Evolutionary conservation across 2,329 filamentous ascomycete species (phyloP).

Genomic region (Stenocarpella maydis): DNA sequence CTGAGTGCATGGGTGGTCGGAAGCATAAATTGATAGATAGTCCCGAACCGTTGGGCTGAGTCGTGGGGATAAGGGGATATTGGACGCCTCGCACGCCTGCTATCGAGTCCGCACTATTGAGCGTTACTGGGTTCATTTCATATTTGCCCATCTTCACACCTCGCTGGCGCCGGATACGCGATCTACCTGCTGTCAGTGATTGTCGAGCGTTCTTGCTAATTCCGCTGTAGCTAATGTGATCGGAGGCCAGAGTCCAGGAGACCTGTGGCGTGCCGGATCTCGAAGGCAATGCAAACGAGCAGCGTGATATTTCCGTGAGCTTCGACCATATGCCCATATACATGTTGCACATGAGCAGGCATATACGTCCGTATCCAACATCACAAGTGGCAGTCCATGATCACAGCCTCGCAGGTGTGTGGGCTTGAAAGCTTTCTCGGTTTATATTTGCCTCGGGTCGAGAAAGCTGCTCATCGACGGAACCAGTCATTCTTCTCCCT

Average conservation of each 20-base stretch:
- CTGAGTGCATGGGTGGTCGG: constrained; percentile 11
- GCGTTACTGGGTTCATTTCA: background rate
- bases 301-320: background rate
- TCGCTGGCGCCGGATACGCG: background rate
- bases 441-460: background rate
- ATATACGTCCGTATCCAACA: background rate
- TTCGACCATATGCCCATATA: background rate
- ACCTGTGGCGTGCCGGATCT: background rate
- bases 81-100: background rate
- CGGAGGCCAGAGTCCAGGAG: too few relatives aligned
- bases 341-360: background rate
- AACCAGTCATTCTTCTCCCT: constrained; percentile 31
- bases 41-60: background rate
- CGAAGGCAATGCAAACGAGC: background rate
- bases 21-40: background rate
- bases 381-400: background rate
- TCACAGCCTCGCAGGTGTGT: background rate
- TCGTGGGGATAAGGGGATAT: too few relatives aligned
- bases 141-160: too few relatives aligned
- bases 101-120: background rate
- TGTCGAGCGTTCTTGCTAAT: too few relatives aligned
- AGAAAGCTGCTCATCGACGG: constrained; percentile 25
- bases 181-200: background rate
- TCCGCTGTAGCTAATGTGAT: too few relatives aligned
- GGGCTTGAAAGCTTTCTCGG: background rate